Percentiles rank a stretch among this genome's conserved stretches.
phyloP scores from a whole-genome alignment of 148 eudicot genomes.

The Amaranthus palmeri region DNA sequence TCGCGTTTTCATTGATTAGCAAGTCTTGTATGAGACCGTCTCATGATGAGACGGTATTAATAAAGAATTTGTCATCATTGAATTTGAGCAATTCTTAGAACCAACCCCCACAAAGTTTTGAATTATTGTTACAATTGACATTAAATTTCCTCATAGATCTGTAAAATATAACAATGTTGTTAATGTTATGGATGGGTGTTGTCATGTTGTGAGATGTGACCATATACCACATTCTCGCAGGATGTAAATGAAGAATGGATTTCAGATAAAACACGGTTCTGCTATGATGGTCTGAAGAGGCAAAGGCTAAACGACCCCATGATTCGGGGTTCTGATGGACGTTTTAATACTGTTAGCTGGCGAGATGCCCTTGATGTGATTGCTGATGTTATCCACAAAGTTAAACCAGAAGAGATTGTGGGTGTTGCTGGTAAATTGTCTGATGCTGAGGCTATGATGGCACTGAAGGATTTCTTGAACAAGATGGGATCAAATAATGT shows the following conservation, averaged over 20 bases:
- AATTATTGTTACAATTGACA: not conserved
- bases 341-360: constrained; percentile 91
- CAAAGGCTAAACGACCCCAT: constrained; percentile 96
- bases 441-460: constrained; percentile 99
- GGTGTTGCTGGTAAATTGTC: constrained; percentile 91
- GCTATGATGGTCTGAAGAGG: constrained; percentile 96
- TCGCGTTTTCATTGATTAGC: too few species aligned
- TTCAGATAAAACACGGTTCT: constrained; percentile 96
- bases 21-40: too few species aligned
- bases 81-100: not conserved
- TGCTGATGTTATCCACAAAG: constrained; percentile 80
- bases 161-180: not conserved
- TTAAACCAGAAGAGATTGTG: constrained; percentile 81
- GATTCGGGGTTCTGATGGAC: constrained; percentile 96
- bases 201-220: not conserved
- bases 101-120: not conserved
- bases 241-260: constrained; percentile 99
- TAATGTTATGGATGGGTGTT: not conserved
- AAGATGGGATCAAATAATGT: constrained; percentile 86
- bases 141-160: not conserved
- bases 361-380: constrained; percentile 92
- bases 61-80: not conserved
- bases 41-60: too few species aligned
- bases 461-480: constrained; percentile 83
- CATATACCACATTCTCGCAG: constrained; percentile 37